These are phyloP conservation scores for Neonectria faginata DNA, from an alignment of 2,329 filamentous ascomycete genomes.

Conservation along the genomic window DNA sequence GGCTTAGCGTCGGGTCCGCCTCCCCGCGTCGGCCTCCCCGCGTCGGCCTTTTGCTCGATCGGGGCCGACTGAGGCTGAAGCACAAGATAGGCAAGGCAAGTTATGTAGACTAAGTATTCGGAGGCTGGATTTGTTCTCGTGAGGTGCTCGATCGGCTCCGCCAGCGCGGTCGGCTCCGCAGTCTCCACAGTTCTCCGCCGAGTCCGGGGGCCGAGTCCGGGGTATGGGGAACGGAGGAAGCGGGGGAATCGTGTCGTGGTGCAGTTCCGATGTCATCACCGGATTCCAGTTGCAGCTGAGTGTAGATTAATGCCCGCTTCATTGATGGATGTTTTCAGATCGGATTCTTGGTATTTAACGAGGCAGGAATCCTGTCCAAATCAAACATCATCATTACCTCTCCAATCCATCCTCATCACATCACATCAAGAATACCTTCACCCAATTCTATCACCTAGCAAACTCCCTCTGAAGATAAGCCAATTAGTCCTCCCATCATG, in stretches of 20 bases:
- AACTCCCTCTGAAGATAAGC: background rate
- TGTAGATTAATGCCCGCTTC: background rate
- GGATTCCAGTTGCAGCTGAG: background rate
- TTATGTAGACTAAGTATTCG: too few relatives aligned
- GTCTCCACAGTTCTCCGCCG: slow-evolving; percentile 3
- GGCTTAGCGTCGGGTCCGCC: background rate
- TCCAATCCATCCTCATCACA: slow-evolving; percentile 1
- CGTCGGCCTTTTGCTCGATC: background rate
- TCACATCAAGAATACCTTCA: slow-evolving; percentile 14
- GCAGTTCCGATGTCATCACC: background rate
- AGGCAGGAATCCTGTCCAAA: background rate
- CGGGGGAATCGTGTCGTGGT: background rate
- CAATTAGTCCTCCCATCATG: slow-evolving; percentile 28
- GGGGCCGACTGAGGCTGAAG: slow-evolving; percentile 4
- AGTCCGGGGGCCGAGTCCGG: slow-evolving; percentile 27
- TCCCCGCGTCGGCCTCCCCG: too few relatives aligned
- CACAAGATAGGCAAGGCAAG: too few relatives aligned
- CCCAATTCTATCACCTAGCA: slow-evolving; percentile 26
- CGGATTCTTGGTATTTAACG: slow-evolving; percentile 6
- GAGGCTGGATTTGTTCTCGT: background rate
- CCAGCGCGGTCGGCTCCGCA: slow-evolving; percentile 13
- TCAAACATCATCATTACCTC: background rate
- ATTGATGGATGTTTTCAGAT: background rate
- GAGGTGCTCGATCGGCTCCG: slow-evolving; percentile 5
- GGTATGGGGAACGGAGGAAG: slow-evolving; percentile 15